Percentiles rank a stretch among this genome's conserved stretches.
Evolutionary conservation across 208 protist species (phyloP).

Genomic region (Trypanosoma lewisi): DNA sequence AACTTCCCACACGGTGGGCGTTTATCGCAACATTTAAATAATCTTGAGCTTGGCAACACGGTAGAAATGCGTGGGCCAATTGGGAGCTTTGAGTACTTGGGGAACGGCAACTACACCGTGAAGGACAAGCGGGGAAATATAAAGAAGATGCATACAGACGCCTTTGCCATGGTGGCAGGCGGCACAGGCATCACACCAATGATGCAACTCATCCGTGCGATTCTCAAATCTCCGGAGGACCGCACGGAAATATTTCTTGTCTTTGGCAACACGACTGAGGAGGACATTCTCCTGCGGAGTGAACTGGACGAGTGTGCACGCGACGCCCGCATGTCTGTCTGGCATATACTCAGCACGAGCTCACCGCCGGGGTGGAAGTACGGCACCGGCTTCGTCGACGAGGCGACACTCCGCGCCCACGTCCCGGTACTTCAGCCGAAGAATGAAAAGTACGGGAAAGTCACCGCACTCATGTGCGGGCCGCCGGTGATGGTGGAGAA

Average conservation of each 20-base stretch:
- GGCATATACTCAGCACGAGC: slow-evolving; percentile 74
- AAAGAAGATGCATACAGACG: slow-evolving; percentile 35
- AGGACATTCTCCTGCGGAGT: slow-evolving; percentile 90
- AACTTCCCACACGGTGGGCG: slow-evolving; percentile 88
- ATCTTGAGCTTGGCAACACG: slow-evolving; percentile 71
- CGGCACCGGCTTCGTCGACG: slow-evolving; percentile 58
- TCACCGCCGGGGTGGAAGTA: slow-evolving; percentile 59
- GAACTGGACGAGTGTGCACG: slow-evolving; percentile 72
- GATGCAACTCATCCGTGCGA: slow-evolving; percentile 88
- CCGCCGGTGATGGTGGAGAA: slow-evolving; percentile 85
- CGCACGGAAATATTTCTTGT: slow-evolving; percentile 83
- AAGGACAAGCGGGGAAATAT: neutral
- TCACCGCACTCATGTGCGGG: slow-evolving; percentile 83
- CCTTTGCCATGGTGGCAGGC: slow-evolving; percentile 70
- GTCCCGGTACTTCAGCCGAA: slow-evolving; percentile 45
- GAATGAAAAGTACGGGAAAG: slow-evolving; percentile 27
- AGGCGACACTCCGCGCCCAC: slow-evolving; percentile 76
- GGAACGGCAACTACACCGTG: slow-evolving; percentile 29
- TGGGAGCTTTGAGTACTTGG: slow-evolving; percentile 89
- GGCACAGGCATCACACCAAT: slow-evolving; percentile 93
- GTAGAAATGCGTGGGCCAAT: slow-evolving; percentile 89
- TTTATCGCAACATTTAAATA: slow-evolving; percentile 86
- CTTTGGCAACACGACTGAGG: slow-evolving; percentile 85
- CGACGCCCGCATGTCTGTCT: slow-evolving; percentile 57
- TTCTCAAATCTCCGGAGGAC: slow-evolving; percentile 67